phyloP scores from a whole-genome alignment of 1,284 basidiomycete species.

The Wallemia mellicola region DNA sequence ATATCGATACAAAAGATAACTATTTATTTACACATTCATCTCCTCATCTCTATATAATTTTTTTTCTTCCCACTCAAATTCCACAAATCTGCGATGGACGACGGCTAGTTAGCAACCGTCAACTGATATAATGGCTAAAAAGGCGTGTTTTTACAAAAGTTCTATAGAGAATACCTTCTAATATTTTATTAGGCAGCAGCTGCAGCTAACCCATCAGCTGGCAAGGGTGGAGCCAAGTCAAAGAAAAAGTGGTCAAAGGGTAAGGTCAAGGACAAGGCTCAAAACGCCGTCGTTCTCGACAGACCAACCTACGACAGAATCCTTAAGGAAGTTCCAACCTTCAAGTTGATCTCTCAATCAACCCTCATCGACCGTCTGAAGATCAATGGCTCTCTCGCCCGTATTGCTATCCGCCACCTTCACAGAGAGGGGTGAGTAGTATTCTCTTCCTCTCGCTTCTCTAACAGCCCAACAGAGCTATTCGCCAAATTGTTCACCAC shows the following conservation, averaged over 20 bases:
- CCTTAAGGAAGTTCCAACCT: conserved; percentile 96
- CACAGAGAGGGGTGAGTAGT: conserved; percentile 49
- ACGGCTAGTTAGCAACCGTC: neutral
- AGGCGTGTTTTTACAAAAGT: neutral
- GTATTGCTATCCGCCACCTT: conserved; percentile 71
- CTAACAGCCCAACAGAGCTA: conserved; percentile 19
- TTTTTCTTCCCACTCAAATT: too few species aligned
- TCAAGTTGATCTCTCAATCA: conserved; percentile 93
- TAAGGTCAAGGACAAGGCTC: conserved; percentile 97
- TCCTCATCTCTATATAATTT: neutral
- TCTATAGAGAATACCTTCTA: neutral
- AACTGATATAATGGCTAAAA: neutral
- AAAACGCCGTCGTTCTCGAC: conserved; percentile 16
- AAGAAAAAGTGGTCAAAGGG: conserved; percentile 99
- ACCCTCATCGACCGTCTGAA: conserved; percentile 94
- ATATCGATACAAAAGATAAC: too few species aligned
- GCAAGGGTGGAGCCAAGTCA: conserved; percentile 49
- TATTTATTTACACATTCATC: too few species aligned
- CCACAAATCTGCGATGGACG: too few species aligned
- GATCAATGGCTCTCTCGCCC: conserved; percentile 82
- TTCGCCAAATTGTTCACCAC: conserved; percentile 93
- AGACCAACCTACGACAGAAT: conserved; percentile 58
- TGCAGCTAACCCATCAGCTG: conserved; percentile 28
- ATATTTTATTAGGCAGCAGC: conserved; percentile 18
- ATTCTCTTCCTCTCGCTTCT: neutral